Evolutionary conservation across 495 filamentous ascomycete species (phyloP).

Genomic region (Penicillium samsonianum): DNA sequence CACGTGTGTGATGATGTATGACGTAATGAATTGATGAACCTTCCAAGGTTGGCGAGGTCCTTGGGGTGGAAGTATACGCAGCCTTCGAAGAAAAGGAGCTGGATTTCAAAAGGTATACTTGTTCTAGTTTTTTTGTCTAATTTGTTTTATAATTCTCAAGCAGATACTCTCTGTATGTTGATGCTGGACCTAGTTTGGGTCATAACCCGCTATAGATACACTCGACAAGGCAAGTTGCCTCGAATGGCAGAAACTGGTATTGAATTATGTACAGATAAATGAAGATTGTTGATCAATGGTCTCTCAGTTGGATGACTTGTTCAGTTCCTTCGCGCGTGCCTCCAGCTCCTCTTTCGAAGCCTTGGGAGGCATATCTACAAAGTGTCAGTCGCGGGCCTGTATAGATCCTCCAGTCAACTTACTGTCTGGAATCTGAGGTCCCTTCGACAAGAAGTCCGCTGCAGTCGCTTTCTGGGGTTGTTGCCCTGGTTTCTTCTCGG

Average conservation of each 20-base stretch:
- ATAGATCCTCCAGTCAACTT: conserved; percentile 15
- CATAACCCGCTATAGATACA: background rate
- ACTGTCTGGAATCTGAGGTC: conserved; percentile 49
- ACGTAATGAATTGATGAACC: conserved; percentile 27
- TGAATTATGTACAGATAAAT: background rate
- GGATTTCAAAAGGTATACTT: background rate
- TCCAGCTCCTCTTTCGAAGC: conserved; percentile 67
- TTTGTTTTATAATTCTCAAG: background rate
- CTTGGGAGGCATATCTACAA: conserved; percentile 54
- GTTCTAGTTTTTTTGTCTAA: background rate
- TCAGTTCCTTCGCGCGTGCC: conserved; percentile 63
- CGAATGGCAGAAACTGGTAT: background rate
- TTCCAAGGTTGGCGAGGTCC: background rate
- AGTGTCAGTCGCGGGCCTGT: conserved; percentile 7
- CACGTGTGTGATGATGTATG: conserved; percentile 44
- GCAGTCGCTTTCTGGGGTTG: conserved; percentile 37
- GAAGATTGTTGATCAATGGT: background rate
- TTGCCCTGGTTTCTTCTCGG: conserved; percentile 24
- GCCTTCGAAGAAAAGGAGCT: background rate
- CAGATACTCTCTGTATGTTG: background rate
- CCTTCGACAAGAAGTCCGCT: conserved; percentile 44
- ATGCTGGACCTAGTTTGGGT: background rate
- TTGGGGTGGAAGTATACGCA: background rate
- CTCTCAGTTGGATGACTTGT: conserved; percentile 48
- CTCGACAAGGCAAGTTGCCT: background rate